A percentile compares a stretch with the other conserved stretches of the same genome.
phyloP scores from a whole-genome alignment of 2,329 filamentous ascomycete genomes.

The Fusarium torulosum region DNA sequence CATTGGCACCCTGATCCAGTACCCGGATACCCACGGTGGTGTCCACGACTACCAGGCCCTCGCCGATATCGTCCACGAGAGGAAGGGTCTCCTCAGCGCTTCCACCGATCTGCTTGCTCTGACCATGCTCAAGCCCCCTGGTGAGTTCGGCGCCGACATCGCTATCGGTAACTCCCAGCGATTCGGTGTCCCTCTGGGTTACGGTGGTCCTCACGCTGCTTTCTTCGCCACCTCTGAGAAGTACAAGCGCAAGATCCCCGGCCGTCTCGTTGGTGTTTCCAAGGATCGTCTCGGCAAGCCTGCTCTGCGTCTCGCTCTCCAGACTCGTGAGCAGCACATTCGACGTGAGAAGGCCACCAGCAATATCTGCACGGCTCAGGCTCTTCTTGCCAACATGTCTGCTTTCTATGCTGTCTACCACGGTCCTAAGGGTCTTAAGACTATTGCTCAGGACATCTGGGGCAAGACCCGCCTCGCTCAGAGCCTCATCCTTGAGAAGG shows the following conservation, averaged over 20 bases:
- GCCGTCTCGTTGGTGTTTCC: slow-evolving; percentile 87
- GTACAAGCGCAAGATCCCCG: slow-evolving; percentile 93
- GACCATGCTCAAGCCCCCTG: slow-evolving; percentile 88
- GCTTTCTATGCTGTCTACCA: slow-evolving; percentile 96
- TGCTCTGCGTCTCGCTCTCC: slow-evolving; percentile 73
- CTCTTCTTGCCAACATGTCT: slow-evolving; percentile 93
- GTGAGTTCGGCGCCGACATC: slow-evolving; percentile 94
- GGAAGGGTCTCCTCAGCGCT: slow-evolving; percentile 84
- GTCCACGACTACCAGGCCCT: slow-evolving; percentile 82
- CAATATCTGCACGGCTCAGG: slow-evolving; percentile 97
- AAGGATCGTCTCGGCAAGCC: slow-evolving; percentile 86
- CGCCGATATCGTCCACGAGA: slow-evolving; percentile 80
- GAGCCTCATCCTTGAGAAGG: slow-evolving; percentile 61
- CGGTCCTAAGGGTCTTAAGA: slow-evolving; percentile 83
- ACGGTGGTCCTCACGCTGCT: slow-evolving; percentile 91
- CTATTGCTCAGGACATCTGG: slow-evolving; percentile 83
- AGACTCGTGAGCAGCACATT: slow-evolving; percentile 97
- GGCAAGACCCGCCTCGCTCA: slow-evolving; percentile 76
- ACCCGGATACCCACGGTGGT: slow-evolving; percentile 88
- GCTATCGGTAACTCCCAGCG: slow-evolving; percentile 93
- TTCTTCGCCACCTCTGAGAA: slow-evolving; percentile 87
- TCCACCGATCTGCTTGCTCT: slow-evolving; percentile 91
- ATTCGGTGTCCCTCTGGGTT: slow-evolving; percentile 92
- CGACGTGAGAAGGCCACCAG: slow-evolving; percentile 96
- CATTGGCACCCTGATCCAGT: slow-evolving; percentile 91